Base-by-base conservation (phyloP, 2,329 filamentous ascomycete genomes). In the Fusarium clavum region DNA sequence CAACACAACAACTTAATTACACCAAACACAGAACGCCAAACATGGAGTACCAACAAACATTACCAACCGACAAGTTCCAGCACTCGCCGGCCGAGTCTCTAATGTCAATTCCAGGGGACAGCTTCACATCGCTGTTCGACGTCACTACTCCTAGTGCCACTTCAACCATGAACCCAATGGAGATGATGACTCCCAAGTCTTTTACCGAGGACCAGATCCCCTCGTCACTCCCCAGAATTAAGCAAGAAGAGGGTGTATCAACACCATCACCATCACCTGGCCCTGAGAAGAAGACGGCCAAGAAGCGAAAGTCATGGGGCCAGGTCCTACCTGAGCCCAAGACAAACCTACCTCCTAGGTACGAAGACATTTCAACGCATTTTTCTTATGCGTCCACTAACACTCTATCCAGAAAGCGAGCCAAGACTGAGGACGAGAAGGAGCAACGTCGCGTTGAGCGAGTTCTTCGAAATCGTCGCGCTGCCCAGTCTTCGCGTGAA, bases 281-380 rank as follows among this genome's bases (percentile, higher is more conserved):
- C 1, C 61, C 75, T 9, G 70, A 91, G 48, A 93, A 92, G 86
- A 96, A 93, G 84, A 86, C 88, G 2, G 83, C 87, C 38, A 98
- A 98, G 89, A 98, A 98, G 89, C 88, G 96, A 77, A 99, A 98
- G 84, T 98, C 96, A 51, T 99, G 96, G 96, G 96, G 96, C 52
- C 96, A 99, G 82, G 93, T 97, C 79, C 90, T 98, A 43, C 96
- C 96, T 20, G 93, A 97, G 78, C 96, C 96, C 45, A 98, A 98
- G 87, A 98, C 96, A 32, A 97, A 95, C 78, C 89, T 98, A 10
- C 95, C 95, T 66, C 95, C 95, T 41, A 91, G 94, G 91, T 93
- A 88, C 77, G 84, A 77, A 30, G 29, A 30, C 8, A 22, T 12
- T 22, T 25, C 14, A 24, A 48, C 20, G 48, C 18, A 57, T 22